phyloP scores from a whole-genome alignment of 2,329 filamentous ascomycete genomes.

The Alternaria tenuissima region DNA sequence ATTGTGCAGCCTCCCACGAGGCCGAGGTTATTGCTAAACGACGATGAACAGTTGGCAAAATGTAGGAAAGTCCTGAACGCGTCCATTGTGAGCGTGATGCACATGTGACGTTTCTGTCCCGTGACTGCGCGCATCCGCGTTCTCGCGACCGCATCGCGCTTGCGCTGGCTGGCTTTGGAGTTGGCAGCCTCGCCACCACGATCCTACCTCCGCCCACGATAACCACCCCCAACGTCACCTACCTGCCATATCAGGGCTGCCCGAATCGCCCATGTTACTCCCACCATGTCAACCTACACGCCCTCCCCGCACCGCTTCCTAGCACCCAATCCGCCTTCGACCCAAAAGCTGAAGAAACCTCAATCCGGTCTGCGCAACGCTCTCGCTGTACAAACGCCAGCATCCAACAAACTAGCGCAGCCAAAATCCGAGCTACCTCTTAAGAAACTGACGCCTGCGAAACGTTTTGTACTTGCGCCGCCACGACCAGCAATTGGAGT shows the following conservation, averaged over 20 bases:
- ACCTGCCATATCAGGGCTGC: not conserved
- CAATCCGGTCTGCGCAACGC: slow-evolving; percentile 35
- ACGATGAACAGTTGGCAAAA: not conserved
- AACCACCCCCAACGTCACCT: not conserved
- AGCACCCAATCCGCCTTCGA: slow-evolving; percentile 26
- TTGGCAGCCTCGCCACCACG: slow-evolving; percentile 2
- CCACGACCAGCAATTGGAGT: slow-evolving; percentile 14
- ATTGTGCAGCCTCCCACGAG: not conserved
- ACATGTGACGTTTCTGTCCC: not conserved
- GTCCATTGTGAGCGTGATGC: not conserved
- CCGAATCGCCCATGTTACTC: slow-evolving; percentile 5
- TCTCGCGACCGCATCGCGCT: slow-evolving; percentile 9
- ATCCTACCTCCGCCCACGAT: slow-evolving; percentile 4
- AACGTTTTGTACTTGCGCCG: slow-evolving; percentile 42
- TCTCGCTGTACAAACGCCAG: slow-evolving; percentile 23
- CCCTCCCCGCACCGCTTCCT: slow-evolving; percentile 49
- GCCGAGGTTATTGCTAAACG: not conserved
- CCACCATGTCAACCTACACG: slow-evolving; percentile 36
- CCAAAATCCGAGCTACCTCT: slow-evolving; percentile 10
- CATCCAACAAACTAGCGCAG: not conserved
- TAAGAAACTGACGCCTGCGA: slow-evolving; percentile 39
- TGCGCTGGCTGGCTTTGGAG: not conserved
- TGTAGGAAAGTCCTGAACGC: not conserved
- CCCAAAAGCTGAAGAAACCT: slow-evolving; percentile 33
- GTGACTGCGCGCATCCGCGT: slow-evolving; percentile 28